Evolutionary conservation across 2,329 filamentous ascomycete genomes (phyloP).

Genomic region (Dactylella cylindrospora): DNA sequence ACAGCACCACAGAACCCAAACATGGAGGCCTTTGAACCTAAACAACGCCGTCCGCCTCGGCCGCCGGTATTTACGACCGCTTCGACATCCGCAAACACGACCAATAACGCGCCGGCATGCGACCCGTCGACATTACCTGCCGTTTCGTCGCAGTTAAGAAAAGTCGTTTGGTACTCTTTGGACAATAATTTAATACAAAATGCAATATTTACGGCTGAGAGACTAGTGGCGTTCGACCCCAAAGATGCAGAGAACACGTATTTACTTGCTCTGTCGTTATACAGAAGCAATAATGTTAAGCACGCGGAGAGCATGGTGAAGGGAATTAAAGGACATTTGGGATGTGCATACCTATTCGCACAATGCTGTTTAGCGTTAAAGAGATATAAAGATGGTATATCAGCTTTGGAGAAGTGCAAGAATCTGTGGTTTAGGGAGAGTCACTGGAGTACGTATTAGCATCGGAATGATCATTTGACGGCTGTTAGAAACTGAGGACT

Average conservation of each 20-base stretch:
- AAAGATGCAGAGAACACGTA: conserved; percentile 78
- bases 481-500: neutral
- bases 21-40: conserved; percentile 42
- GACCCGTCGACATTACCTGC: conserved; percentile 33
- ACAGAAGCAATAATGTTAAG: conserved; percentile 77
- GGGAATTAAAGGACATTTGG: conserved; percentile 74
- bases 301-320: conserved; percentile 84
- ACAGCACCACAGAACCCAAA: conserved; percentile 22
- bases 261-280: conserved; percentile 79
- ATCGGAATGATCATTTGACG: neutral
- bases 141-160: conserved; percentile 59
- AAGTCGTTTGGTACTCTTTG: conserved; percentile 71
- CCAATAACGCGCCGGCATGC: conserved; percentile 9
- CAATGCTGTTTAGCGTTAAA: conserved; percentile 79
- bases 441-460: conserved; percentile 67
- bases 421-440: conserved; percentile 73
- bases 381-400: conserved; percentile 75
- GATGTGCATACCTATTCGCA: conserved; percentile 88
- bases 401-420: conserved; percentile 78
- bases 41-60: conserved; percentile 36
- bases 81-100: conserved; percentile 5
- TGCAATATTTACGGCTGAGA: conserved; percentile 88
- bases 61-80: conserved; percentile 24
- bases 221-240: conserved; percentile 79
- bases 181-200: conserved; percentile 89